Base-by-base conservation (phyloP, 164 flowering plant species). In the Vitis rupestris region DNA sequence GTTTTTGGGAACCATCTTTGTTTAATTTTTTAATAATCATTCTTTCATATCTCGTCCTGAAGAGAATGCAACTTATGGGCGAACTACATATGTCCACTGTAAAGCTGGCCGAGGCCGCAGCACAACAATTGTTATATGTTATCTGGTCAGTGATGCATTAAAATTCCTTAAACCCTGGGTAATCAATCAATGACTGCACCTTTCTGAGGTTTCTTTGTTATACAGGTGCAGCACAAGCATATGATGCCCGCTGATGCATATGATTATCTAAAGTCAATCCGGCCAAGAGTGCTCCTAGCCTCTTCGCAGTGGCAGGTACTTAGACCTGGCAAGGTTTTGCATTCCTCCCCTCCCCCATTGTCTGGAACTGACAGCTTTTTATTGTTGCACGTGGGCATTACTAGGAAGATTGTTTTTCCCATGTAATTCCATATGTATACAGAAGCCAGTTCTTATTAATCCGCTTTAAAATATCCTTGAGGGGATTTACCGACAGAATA, bases 21-120 rank as follows among this genome's bases (percentile, higher is more conserved):
- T 64, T 50, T 50, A 4, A 27, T 31, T 37, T 48, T 59, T 8
- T 66, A 30, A 37, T 50, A 3, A 37, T 63, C 10, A 5, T 14
- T 30, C 50, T 68, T 50, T 14, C n/a, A 56, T 44, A 0, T 61
- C 49, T 59, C 68, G 44, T 37, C 17, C 44, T 66, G 70, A 54
- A 82, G 85, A 69, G 65, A 82, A 80, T 75, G 73, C 78, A 15
- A 37, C 44, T 37, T 50, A 64, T 74, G 86, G 91, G 31, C 82
- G 44, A 37, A 37, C 44, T 37, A 37, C 44, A 37, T 94, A 94
- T 74, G 97, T 94, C 37, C 98, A 94, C 84, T 94, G 98, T 75
- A 92, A 94, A 80, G 98, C 98, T 68, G 98, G 98, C 49, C 44
- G 98, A 27, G 98, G 98, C 16, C 88, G 98, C 56, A 94, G 98